Evolutionary conservation across 2,329 filamentous ascomycete species (phyloP), one percentile per base, ranked within the genome.

Genomic region (Trichoderma simmonsii): DNA sequence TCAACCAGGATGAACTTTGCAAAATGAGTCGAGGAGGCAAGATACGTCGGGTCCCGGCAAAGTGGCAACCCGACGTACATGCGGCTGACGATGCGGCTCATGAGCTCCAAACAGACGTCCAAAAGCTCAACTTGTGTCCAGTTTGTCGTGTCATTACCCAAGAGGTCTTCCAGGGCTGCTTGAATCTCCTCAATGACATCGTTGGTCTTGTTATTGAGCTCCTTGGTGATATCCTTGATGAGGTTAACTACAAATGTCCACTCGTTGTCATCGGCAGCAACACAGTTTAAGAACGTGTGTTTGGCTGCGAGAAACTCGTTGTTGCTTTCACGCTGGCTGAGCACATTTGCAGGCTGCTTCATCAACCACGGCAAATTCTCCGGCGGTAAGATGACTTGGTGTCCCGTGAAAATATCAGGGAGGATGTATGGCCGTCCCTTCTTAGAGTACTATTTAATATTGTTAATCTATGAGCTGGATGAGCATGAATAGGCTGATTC

Each of bases 221-320:
- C 48, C 5, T 34, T 67, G 12, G 64, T 67, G 2, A 57, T 67
- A 9, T 34, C 32, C 18, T 67, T 67, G 21, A 67, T 67, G 6
- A 67, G 48, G 11, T 57, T 67, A 7, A 67, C 48, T 8, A 57
- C 48, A 21, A 67, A 67, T n/a, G 32, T 56, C 64, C 64, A 67
- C 32, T 67, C 64, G 3, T 39, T 56, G 14, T 67, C 64, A 14
- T 67, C 32, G 18, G 64, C 64, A 18, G 64, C 64, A 28, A 67
- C 64, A 7, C 64, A 67, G 48, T 67, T 67, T 2, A 67, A n/a
- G 24, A 67, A 67, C 12, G 64, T 67, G 21, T 67, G 64, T 2
- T 67, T 67, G 30, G 64, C 64, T 14, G 64, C 64, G 8, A 67
- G 64, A 24, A 67, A 67, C 64, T 67, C 64, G 21, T 67, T 67